Percentiles rank a stretch among this genome's conserved stretches.
Conservation (phyloP, 768 basidiomycete species). For the Trametes maxima region DNA sequence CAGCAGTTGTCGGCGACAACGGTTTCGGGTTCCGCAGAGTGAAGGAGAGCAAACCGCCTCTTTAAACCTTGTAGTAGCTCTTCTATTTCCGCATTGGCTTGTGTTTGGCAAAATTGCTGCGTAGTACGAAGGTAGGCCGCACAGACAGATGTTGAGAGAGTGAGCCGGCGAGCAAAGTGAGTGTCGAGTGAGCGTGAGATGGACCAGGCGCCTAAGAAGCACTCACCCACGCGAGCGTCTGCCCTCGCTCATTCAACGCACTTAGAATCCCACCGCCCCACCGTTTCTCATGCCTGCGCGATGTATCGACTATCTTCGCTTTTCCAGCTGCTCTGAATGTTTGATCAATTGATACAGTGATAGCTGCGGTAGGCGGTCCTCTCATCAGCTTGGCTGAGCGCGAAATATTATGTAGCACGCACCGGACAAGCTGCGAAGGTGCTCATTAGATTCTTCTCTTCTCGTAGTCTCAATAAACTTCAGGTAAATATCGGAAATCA, state of each 20-base stretch:
- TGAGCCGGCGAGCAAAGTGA: no score
- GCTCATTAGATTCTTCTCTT: constrained; percentile 19
- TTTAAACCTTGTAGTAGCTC: background rate
- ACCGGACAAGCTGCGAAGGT: background rate
- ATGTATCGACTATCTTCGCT: background rate
- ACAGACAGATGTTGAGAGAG: no score
- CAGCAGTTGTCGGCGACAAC: background rate
- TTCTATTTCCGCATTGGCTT: background rate
- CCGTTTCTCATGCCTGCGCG: background rate
- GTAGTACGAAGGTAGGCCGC: no score
- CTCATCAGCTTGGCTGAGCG: background rate
- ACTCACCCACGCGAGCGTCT: background rate
- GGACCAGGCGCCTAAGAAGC: background rate
- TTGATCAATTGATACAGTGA: background rate
- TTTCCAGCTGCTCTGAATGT: constrained; percentile 18
- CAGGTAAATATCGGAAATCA: constrained; percentile 26
- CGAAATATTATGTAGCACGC: background rate
- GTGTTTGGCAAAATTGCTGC: background rate
- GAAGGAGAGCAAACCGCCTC: background rate
- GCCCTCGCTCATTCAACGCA: background rate
- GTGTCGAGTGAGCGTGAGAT: background rate
- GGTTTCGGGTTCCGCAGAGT: background rate
- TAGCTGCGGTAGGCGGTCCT: background rate
- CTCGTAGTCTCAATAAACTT: constrained; percentile 23
- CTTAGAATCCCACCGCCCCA: background rate